These are phyloP conservation scores for Eucalyptus leucophloia DNA, from an alignment of 345 rosid genomes.

Conservation along the genomic window DNA sequence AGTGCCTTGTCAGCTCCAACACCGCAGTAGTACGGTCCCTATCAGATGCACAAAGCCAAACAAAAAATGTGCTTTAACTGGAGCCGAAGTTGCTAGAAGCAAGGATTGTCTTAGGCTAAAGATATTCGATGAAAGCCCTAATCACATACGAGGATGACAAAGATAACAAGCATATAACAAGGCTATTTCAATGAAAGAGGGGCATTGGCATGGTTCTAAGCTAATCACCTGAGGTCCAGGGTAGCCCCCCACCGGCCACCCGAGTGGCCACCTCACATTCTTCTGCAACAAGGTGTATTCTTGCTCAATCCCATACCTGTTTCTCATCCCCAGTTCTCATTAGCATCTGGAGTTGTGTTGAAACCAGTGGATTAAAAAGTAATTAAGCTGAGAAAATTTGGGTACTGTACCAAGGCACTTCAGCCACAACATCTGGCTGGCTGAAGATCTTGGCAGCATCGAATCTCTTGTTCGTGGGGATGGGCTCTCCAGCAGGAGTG, in stretches of 20 bases:
- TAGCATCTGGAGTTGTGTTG: neutral
- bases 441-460: constrained; percentile 16
- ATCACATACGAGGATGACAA: neutral
- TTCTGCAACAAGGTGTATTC: constrained; percentile 19
- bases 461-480: constrained; percentile 18
- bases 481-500: constrained; percentile 15
- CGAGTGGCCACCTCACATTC: constrained; percentile 11
- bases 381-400: neutral
- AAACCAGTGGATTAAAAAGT: neutral
- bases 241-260: constrained; percentile 22
- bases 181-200: neutral
- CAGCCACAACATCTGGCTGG: constrained; percentile 4
- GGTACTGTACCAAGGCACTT: constrained; percentile 10
- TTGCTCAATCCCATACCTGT: constrained; percentile 22
- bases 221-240: constrained; percentile 13
- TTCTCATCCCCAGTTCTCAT: neutral
- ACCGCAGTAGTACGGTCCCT: constrained; percentile 34
- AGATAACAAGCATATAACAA: neutral
- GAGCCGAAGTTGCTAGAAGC: neutral
- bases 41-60: neutral
- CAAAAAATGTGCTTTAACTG: neutral
- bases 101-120: neutral
- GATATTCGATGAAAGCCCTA: neutral
- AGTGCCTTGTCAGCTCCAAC: constrained; percentile 26
- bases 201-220: neutral